Percentiles rank a stretch among this genome's conserved stretches.
These are phyloP conservation scores for Fusarium sp. DNA, from an alignment of 2,329 filamentous ascomycete species.

Conservation along the genomic window DNA sequence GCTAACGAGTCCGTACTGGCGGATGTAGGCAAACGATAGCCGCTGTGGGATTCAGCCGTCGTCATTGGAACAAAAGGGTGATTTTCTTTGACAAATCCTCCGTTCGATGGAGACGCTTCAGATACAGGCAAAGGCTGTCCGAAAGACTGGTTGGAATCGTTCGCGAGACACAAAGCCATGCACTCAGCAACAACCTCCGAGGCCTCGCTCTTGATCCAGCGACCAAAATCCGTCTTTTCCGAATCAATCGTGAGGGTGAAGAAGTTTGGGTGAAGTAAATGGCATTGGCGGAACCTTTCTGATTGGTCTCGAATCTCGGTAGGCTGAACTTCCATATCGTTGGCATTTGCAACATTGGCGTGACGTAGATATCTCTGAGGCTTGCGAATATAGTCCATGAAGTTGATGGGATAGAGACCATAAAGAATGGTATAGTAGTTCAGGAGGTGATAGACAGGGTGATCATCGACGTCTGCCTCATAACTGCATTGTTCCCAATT, in stretches of 20 bases:
- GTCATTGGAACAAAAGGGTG: constrained; percentile 53
- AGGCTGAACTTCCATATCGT: constrained; percentile 81
- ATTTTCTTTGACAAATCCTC: constrained; percentile 47
- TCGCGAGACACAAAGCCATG: constrained; percentile 68
- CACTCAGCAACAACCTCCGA: constrained; percentile 84
- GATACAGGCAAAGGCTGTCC: constrained; percentile 36
- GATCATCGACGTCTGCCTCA: constrained; percentile 69
- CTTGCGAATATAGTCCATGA: constrained; percentile 86
- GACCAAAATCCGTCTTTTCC: constrained; percentile 78
- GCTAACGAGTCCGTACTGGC: constrained; percentile 57
- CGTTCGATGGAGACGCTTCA: constrained; percentile 38
- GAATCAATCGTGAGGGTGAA: constrained; percentile 82
- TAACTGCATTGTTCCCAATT: constrained; percentile 73
- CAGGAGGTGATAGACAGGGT: constrained; percentile 72
- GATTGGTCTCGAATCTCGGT: constrained; percentile 80
- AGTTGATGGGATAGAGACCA: constrained; percentile 85
- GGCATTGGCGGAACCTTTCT: constrained; percentile 76
- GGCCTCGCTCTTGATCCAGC: constrained; percentile 83
- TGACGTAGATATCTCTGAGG: constrained; percentile 81
- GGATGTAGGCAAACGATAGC: constrained; percentile 65
- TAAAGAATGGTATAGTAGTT: constrained; percentile 86
- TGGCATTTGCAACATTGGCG: constrained; percentile 73
- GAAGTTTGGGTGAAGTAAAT: constrained; percentile 86
- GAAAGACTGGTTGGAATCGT: constrained; percentile 40
- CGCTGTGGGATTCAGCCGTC: constrained; percentile 48